Evolutionary conservation across 768 basidiomycete species (phyloP).

Genomic region (Mycena floridula): DNA sequence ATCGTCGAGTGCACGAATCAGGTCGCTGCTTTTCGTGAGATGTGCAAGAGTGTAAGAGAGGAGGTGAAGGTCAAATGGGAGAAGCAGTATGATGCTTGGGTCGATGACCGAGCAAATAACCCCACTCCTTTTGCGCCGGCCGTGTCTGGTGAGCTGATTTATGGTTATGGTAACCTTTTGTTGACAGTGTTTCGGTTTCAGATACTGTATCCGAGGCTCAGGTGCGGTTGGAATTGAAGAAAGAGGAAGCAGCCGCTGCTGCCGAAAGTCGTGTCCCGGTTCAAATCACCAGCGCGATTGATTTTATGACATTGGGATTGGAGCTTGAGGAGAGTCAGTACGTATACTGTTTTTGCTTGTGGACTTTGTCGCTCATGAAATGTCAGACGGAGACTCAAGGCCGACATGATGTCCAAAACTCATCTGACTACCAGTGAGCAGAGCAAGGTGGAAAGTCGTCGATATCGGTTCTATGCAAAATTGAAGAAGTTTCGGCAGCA

Average conservation of each 20-base stretch:
- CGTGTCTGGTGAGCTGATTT: conserved; percentile 4
- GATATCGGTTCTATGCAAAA: not conserved
- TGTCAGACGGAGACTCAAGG: not conserved
- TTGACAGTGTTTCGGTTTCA: not conserved
- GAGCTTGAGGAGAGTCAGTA: conserved; percentile 18
- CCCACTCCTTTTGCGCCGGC: conserved; percentile 9
- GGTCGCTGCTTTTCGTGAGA: not conserved
- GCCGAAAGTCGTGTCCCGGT: not conserved
- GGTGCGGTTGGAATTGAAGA: conserved; percentile 9
- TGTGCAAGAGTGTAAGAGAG: not conserved
- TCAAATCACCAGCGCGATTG: conserved; percentile 7
- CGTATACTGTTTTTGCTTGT: conserved; percentile 1
- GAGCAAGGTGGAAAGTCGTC: not conserved
- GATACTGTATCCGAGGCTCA: conserved; percentile 7
- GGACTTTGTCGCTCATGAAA: not conserved
- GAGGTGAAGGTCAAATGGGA: conserved; percentile 9
- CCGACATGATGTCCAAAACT: not conserved
- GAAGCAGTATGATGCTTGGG: conserved; percentile 7
- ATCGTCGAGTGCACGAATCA: not conserved
- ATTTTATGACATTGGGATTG: conserved; percentile 7
- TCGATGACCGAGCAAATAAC: conserved; percentile 6
- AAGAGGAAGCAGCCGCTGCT: conserved; percentile 10
- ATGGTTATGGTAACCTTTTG: not conserved
- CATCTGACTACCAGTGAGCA: not conserved
- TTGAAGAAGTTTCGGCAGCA: not conserved